Base-by-base conservation (phyloP, 2,329 filamentous ascomycete species). In the Fusarium penzigii region DNA sequence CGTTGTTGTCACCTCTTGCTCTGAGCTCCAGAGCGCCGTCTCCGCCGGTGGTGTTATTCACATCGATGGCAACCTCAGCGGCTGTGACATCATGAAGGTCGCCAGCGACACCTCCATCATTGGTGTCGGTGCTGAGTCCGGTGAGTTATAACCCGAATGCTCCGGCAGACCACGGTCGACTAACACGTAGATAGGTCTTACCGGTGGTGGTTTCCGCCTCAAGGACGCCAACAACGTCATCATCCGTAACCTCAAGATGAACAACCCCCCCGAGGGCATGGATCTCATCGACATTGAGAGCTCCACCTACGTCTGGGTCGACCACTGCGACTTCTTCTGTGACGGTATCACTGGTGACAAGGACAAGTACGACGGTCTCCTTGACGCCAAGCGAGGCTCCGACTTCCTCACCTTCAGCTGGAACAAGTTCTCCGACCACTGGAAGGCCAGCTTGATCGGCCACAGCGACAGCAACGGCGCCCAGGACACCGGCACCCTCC, bases 281-380 rank as follows among this genome's bases (percentile, higher is more conserved):
- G 79, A 82, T 57, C 72, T 77, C 41, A 71, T 82, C 44, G 74
- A 66, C 6, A 60, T 69, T 13, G 68, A 81, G 62, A 56, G 53
- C 5, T 70, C 73, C 4, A 75, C 68, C 43, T 79, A 81, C 51
- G 64, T 78, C 58, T 85, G 82, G 81, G 71, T 84, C 40, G 82
- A 85, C 65, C 82, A 84, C 67, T 74, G 76, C 59, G 81, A 85
- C 49, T 71, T 84, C 29, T 81, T 76, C 0, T 48, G 60, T 1
- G 78, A 76, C 9, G 77, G 84, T 59, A 63, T 65, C 29, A 70
- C 78, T 49, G 76, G 84, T 56, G 77, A 75, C 70, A 85, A 85
- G 67, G 81, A 85, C 68, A 82, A 79, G 69, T 85, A 82, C 64
- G 82, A 85, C 50, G 82, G 82, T n/a, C 74, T 84, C 1, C 68